phyloP scores from a whole-genome alignment of 176 grass and related monocot genomes.

The Metroxylon sagu region DNA sequence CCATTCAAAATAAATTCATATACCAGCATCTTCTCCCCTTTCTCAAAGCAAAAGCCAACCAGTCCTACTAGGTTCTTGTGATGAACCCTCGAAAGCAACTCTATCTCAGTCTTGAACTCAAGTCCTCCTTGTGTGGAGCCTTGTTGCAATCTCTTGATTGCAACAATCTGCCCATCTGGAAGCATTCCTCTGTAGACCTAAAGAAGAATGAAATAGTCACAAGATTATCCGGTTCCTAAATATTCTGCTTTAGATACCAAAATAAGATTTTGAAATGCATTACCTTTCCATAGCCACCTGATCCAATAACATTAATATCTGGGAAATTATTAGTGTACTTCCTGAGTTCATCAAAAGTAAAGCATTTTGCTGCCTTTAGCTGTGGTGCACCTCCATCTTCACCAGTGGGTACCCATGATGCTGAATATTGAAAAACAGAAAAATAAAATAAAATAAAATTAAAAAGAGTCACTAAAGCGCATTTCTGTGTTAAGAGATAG shows the following conservation, averaged over 20 bases:
- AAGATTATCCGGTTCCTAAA: background rate
- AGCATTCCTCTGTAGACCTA: slow-evolving; percentile 84
- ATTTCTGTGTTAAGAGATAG: too few relatives aligned
- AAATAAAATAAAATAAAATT: too few relatives aligned
- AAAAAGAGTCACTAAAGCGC: background rate
- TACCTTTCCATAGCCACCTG: slow-evolving; percentile 84
- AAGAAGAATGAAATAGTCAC: background rate
- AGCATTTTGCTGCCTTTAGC: slow-evolving; percentile 46
- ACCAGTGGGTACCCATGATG: slow-evolving; percentile 54
- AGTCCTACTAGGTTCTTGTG: slow-evolving; percentile 80
- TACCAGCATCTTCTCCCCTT: slow-evolving; percentile 75
- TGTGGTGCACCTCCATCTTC: slow-evolving; percentile 62
- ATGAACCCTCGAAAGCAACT: slow-evolving; percentile 80
- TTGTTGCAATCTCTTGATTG: slow-evolving; percentile 78
- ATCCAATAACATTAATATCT: slow-evolving; percentile 60
- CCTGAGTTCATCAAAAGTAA: slow-evolving; percentile 64
- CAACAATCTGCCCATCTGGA: slow-evolving; percentile 44
- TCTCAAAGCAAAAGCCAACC: slow-evolving; percentile 87
- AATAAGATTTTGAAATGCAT: background rate
- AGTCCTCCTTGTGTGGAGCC: slow-evolving; percentile 72
- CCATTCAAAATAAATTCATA: slow-evolving; percentile 74
- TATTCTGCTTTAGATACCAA: background rate
- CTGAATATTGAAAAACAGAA: slow-evolving; percentile 26
- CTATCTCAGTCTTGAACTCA: slow-evolving; percentile 95
- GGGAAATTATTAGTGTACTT: slow-evolving; percentile 67